Conservation (phyloP, 768 basidiomycete genomes). For the Amyloporia xantha region DNA sequence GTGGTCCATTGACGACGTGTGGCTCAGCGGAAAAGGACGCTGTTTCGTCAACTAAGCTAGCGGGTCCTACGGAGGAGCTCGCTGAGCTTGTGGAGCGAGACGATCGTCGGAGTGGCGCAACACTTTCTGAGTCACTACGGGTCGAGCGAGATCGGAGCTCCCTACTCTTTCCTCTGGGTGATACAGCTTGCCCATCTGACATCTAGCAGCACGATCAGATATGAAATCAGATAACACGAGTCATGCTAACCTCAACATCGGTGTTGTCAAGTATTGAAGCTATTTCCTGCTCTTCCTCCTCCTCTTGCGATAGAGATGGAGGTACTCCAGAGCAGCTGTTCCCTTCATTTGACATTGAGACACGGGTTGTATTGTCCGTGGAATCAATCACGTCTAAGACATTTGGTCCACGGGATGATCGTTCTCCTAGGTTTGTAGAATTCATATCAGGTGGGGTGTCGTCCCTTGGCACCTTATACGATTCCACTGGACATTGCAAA, state of each 20-base stretch:
- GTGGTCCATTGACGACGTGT: not conserved
- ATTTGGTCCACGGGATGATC: no score
- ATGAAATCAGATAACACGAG: not conserved
- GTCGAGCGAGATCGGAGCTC: no score
- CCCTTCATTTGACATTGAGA: no score
- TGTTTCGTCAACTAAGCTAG: constrained; percentile 2
- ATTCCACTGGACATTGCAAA: no score
- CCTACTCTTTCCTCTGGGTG: no score
- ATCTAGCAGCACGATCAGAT: not conserved
- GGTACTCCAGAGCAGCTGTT: no score
- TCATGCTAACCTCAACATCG: not conserved
- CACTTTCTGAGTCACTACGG: no score
- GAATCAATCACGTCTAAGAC: no score
- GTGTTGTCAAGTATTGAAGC: not conserved
- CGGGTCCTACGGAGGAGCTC: constrained; percentile 12
- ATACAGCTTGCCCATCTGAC: not conserved
- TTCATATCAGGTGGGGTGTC: no score
- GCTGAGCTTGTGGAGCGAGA: constrained; percentile 9
- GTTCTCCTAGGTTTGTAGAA: no score
- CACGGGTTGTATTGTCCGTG: no score
- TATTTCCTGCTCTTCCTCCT: constrained; percentile 7
- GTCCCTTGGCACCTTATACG: no score
- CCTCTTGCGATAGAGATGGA: constrained; percentile 1
- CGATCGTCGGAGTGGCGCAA: constrained; percentile 8
- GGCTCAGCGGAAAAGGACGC: not conserved